Evolutionary conservation across 116 monocot genomes (phyloP), one percentile per base, ranked within the genome.

Genomic region (Cymodocea nodosa): DNA sequence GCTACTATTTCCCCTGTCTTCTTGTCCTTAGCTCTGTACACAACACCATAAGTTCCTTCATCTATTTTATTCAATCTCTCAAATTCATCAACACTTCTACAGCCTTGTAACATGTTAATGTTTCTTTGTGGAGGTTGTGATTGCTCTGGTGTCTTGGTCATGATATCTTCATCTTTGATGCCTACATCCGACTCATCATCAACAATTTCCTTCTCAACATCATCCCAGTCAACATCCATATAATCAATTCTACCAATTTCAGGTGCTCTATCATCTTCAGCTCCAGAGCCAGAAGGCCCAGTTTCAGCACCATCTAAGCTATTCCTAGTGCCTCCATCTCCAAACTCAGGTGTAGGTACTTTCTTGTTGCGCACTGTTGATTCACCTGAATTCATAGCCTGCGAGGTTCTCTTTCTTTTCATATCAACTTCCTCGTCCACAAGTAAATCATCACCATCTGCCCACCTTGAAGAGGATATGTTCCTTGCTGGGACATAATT

Each of bases 1-100:
- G 93, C 93, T 24, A 93, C 93, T 8, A 93, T 67, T 14, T 93
- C 93, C 35, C 81, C 89, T 16, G 77, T 83, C 58, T 85, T 89
- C 67, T 84, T 93, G 67, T 93, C 93, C 83, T 72, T 88, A 2
- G 85, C 93, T 68, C 93, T 73, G 65, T 83, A 93, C n/a, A 93
- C 93, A 66, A 93, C 83, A n/a, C 88, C 93, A 76, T 93, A 93
- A 56, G 88, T 93, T 16, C 93, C 93, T 71, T 93, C 93, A 67
- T 85, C 78, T 49, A 93, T 88, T 74, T 79, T 88, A 68, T 93
- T 93, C 50, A 93, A 65, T 65, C 85, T 82, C 68, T 93, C 88
- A 77, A 93, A 93, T 69, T 88, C 88, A 77, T 88, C 83, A 51
- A 93, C 88, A 70, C 85, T 88, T 73, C 88, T 83, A 67, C 93